Evolutionary conservation across 805 yeast species (phyloP).

Genomic region (Lachancea cidri): DNA sequence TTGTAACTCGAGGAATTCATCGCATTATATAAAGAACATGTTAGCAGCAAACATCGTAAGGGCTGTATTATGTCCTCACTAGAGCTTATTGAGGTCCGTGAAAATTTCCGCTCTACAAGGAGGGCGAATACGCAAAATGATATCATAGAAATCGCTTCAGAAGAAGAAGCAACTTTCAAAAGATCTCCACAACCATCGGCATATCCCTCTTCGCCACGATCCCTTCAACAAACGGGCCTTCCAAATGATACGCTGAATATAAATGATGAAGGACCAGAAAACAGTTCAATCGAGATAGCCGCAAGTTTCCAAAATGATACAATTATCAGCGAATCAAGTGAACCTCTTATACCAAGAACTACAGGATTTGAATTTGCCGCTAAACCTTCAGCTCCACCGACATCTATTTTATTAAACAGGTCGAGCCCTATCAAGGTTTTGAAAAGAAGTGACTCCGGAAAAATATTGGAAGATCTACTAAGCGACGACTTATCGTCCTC

Average conservation of each 20-base stretch:
- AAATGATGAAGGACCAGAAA: neutral
- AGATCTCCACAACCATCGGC: neutral
- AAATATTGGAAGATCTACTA: slow-evolving; percentile 15
- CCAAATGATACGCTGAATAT: slow-evolving; percentile 3
- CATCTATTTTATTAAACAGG: neutral
- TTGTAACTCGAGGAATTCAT: slow-evolving; percentile 6
- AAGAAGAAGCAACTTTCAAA: slow-evolving; percentile 1
- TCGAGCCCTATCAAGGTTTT: slow-evolving; percentile 1
- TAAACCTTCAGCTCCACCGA: neutral
- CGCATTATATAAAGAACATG: slow-evolving; percentile 6
- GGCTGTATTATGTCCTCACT: slow-evolving; percentile 4
- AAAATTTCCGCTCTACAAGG: neutral
- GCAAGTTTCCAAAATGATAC: slow-evolving; percentile 22
- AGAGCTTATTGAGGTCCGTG: slow-evolving; percentile 3
- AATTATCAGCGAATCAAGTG: slow-evolving; percentile 7
- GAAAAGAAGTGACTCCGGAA: neutral
- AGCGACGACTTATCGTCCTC: slow-evolving; percentile 12
- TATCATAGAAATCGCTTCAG: slow-evolving; percentile 6
- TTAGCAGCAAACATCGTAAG: neutral
- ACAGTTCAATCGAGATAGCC: slow-evolving; percentile 19
- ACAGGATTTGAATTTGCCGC: too few species aligned
- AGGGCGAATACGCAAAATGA: neutral
- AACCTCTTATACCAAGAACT: neutral
- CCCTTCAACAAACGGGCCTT: slow-evolving; percentile 1
- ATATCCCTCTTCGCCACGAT: slow-evolving; percentile 18